phyloP scores from a whole-genome alignment of 2,329 filamentous ascomycete genomes.

The Arthrobotrys musiformis region DNA sequence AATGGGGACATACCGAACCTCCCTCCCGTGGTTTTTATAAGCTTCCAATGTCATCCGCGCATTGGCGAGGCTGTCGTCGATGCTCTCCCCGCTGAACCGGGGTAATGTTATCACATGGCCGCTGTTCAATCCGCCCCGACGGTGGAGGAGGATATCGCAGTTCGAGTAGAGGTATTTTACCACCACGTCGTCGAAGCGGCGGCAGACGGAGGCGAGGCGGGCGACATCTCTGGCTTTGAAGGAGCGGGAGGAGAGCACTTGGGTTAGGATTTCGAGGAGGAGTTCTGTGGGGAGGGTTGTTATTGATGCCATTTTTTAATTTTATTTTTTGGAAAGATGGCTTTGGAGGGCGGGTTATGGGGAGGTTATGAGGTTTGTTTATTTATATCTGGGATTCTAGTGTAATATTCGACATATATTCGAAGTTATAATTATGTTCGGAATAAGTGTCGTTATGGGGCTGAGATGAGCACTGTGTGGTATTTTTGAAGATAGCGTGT shows the following conservation, averaged over 20 bases:
- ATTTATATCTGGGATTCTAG: too few relatives aligned
- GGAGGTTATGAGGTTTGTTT: too few relatives aligned
- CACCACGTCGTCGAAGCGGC: not conserved
- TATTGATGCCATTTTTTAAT: not conserved
- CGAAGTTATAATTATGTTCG: too few relatives aligned
- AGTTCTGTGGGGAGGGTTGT: slow-evolving; percentile 5
- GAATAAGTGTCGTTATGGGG: too few relatives aligned
- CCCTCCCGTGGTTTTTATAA: not conserved
- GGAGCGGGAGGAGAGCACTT: slow-evolving; percentile 1
- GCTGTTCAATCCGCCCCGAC: not conserved
- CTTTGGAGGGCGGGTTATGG: too few relatives aligned
- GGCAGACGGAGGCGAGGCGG: slow-evolving; percentile 1
- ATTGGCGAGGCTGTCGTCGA: not conserved
- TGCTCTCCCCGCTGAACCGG: not conserved
- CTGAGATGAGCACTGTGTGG: too few relatives aligned
- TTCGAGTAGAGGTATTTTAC: not conserved
- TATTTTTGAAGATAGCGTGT: not conserved
- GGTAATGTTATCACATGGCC: not conserved
- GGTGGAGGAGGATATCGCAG: not conserved
- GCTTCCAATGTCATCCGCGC: not conserved
- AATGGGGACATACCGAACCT: slow-evolving; percentile 1
- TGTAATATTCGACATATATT: too few relatives aligned
- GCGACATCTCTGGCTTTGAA: slow-evolving; percentile 8
- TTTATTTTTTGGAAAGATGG: too few relatives aligned
- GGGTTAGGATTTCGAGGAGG: slow-evolving; percentile 6